Base-by-base conservation (phyloP, 2,329 filamentous ascomycete species). In the Chaetomiaceae sp. region DNA sequence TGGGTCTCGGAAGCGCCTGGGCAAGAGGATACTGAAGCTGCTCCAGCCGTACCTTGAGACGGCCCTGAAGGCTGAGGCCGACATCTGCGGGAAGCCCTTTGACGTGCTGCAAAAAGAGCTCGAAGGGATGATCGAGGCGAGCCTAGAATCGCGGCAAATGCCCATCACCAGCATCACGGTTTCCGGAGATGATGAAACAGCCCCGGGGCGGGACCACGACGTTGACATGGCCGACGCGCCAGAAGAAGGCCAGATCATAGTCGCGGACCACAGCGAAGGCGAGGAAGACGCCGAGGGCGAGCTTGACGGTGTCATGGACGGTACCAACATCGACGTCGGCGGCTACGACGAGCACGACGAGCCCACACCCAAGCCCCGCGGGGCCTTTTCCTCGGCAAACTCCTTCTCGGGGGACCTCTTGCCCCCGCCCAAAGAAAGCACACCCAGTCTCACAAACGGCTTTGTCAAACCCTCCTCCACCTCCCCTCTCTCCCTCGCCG, bases 1-100 rank as follows among this genome's bases (percentile, higher is more conserved):
- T 54, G 87, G 88, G 51, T 87, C 95, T 59, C 83, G 87, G 55
- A 87, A 88, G 62, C 87, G 86, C 60, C 73, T 95, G n/a, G 89
- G 87, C 20, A 96, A 95, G 68, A 82, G 90, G 21, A 95, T 96
- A 55, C 78, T 95, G 58, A 95, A 89, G 66, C 82, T 84, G 1
- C 78, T 95, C 27, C 88, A 95, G 65, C 83, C 87, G 13, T 77
- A 83, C 39, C 73, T 96, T 3, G 87, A 96, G 65, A 77, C 81
- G 48, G 89, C 89, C 0, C 70, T 90, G 41, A 79, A 78, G 47
- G 87, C 88, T 48, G 92, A 97, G 66, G 84, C 87, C n/a, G 87
- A 93, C 54, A 76, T 95, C 37, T 83, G 78, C 44, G 79, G 83
- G 46, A 85, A 83, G 60, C 75, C 86, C 1, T 80, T 83, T 40